Evolutionary conservation across 2,329 filamentous ascomycete genomes (phyloP).

Genomic region (Orbilia ellipsospora): DNA sequence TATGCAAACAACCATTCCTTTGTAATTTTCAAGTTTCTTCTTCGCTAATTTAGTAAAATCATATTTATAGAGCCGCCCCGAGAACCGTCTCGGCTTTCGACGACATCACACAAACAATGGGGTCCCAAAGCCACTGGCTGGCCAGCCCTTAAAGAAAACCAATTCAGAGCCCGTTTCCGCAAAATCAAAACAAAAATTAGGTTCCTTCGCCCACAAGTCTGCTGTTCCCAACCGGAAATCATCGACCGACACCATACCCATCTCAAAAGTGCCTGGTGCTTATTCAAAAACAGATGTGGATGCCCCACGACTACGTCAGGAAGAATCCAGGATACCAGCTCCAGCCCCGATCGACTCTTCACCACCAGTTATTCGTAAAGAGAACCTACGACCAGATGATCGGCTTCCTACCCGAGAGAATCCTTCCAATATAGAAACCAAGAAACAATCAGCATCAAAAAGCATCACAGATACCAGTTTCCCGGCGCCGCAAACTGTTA

Average conservation of each 20-base stretch:
- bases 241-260: neutral
- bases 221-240: conserved; percentile 13
- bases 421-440: neutral
- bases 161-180: conserved; percentile 36
- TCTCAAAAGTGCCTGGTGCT: conserved; percentile 15
- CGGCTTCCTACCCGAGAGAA: conserved; percentile 6
- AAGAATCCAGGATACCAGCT: conserved; percentile 14
- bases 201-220: conserved; percentile 33
- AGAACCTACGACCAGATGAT: conserved; percentile 9
- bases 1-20: conserved; percentile 14
- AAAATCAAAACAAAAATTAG: conserved; percentile 38
- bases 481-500: neutral
- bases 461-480: neutral
- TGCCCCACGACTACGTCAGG: conserved; percentile 1
- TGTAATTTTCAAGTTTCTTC: neutral
- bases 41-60: too few species aligned
- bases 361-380: conserved; percentile 16
- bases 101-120: conserved; percentile 47
- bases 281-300: neutral
- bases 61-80: conserved; percentile 18
- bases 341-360: conserved; percentile 33
- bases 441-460: conserved; percentile 24
- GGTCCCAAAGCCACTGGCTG: conserved; percentile 50
- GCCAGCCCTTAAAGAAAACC: conserved; percentile 52
- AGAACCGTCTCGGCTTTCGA: conserved; percentile 47